Percentiles rank a stretch among this genome's conserved stretches.
phyloP scores from a whole-genome alignment of 2,329 filamentous ascomycete species.

The Diaporthe amygdali region DNA sequence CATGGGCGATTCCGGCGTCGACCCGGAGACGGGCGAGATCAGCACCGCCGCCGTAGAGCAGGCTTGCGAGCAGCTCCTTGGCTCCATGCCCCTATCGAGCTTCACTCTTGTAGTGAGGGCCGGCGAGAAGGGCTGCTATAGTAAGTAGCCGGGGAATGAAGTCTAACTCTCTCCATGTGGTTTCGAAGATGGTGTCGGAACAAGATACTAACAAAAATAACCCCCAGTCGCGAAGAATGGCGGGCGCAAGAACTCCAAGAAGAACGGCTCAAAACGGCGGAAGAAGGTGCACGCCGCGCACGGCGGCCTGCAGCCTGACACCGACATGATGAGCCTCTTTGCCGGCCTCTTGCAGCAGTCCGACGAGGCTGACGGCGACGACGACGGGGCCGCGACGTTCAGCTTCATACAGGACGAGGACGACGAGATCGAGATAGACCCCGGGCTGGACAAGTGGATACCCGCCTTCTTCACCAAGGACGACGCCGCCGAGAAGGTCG shows the following conservation, averaged over 20 bases:
- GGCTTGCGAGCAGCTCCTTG: slow-evolving; percentile 66
- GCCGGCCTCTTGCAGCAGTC: slow-evolving; percentile 56
- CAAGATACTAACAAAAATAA: neutral
- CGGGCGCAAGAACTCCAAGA: slow-evolving; percentile 40
- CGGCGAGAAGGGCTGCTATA: slow-evolving; percentile 74
- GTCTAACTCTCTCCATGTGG: too few species aligned
- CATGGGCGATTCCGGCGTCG: slow-evolving; percentile 68
- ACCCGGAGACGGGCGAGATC: slow-evolving; percentile 59
- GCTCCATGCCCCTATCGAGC: slow-evolving; percentile 67
- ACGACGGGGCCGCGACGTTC: slow-evolving; percentile 53
- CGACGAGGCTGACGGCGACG: neutral
- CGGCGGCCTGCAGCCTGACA: slow-evolving; percentile 62
- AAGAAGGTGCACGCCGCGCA: slow-evolving; percentile 50
- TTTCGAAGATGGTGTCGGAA: too few species aligned
- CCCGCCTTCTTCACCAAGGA: slow-evolving; percentile 71
- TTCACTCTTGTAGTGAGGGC: slow-evolving; percentile 73
- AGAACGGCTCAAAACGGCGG: slow-evolving; percentile 37
- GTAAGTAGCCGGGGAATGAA: neutral
- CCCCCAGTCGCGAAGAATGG: slow-evolving; percentile 57
- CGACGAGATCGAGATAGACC: slow-evolving; percentile 66
- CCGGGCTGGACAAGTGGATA: slow-evolving; percentile 74
- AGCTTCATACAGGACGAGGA: slow-evolving; percentile 33
- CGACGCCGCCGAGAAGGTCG: slow-evolving; percentile 55
- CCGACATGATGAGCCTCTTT: slow-evolving; percentile 67
- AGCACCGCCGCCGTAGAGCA: slow-evolving; percentile 59